Base-by-base conservation (phyloP, 805 yeast species). In the Phaffomyces antillensis region DNA sequence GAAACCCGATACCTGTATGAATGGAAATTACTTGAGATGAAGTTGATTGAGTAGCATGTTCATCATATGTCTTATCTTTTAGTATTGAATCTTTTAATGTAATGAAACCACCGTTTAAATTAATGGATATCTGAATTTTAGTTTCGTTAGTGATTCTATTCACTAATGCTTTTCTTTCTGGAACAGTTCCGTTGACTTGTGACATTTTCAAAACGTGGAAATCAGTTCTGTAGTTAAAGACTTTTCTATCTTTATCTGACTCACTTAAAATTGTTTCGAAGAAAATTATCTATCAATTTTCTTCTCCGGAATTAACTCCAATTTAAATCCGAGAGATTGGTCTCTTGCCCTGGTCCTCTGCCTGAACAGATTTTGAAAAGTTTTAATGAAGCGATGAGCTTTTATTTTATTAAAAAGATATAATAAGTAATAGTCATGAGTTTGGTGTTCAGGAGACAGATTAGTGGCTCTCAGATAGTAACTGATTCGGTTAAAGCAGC, bases 1-100 rank as follows among this genome's bases (percentile, higher is more conserved):
- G 68, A 61, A 93, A 93, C 1, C 98, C 99, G 44, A 93, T 77
- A 43, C 99, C 99, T 0, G 98, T 85, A 57, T 86, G 85, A 42
- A 93, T 80, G 30, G 79, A 71, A 48, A 93, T 89, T 10, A 75
- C 70, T 64, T 91, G 98, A 7, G 83, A 65, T 13, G 74, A 66
- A 0, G 95, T 78, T 20, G 73, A 60, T 59, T 88, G 95, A 20
- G 82, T 61, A 20, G 95, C 95, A 58, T 78, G 83, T 32, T 68
- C 54, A 39, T 51, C 70, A 37, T 68, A 64, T 16, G 52, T 55
- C 49, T 64, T 57, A 39, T 59, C 55, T 35, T 63, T 52, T 32
- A 83, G 70, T 28, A 86, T 72, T 18, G 89, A 79, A 43, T 79
- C 68, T 31, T 77, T 78, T 28, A 90, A 64, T 18, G 72, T 69